A percentile compares a stretch with the other conserved stretches of the same genome.
Evolutionary conservation across 345 rosid genomes (phyloP).

Genomic region (Populus deltoides): DNA sequence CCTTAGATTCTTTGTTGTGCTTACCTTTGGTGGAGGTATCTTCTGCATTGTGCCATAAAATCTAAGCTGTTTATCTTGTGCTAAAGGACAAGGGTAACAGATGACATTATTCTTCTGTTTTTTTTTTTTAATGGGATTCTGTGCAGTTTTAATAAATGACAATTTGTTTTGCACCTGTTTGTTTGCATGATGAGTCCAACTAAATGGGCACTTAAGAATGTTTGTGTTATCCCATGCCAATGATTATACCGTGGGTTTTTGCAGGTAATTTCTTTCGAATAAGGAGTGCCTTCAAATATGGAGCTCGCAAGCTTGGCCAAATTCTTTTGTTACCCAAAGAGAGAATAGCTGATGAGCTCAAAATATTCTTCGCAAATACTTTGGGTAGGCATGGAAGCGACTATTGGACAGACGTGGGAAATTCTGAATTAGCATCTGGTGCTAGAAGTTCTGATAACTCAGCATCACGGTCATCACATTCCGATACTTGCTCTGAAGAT

Average conservation of each 20-base stretch:
- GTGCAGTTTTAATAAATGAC: neutral
- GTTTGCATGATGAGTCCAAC: neutral
- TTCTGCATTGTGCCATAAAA: neutral
- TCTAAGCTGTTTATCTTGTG: neutral
- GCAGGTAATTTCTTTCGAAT: slow-evolving; percentile 80
- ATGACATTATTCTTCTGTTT: too few relatives aligned
- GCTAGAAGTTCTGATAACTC: slow-evolving; percentile 5
- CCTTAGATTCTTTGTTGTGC: neutral
- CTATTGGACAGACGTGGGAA: slow-evolving; percentile 10
- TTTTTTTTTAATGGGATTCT: neutral
- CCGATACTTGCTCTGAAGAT: slow-evolving; percentile 15
- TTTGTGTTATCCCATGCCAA: neutral
- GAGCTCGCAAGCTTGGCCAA: slow-evolving; percentile 75
- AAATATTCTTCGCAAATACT: slow-evolving; percentile 53
- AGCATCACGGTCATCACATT: slow-evolving; percentile 2
- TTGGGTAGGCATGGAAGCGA: slow-evolving; percentile 31
- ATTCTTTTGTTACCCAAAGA: slow-evolving; percentile 58
- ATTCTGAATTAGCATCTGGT: neutral
- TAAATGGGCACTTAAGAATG: neutral
- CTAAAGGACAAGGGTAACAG: neutral
- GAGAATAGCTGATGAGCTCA: slow-evolving; percentile 50
- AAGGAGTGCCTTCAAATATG: slow-evolving; percentile 84
- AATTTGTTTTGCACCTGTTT: neutral
- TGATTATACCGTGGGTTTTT: neutral
- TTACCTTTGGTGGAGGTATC: neutral